Percentiles rank a stretch among this genome's conserved stretches.
phyloP scores from a whole-genome alignment of 352 stramenopile species.

The Globisporangium viniferum region DNA sequence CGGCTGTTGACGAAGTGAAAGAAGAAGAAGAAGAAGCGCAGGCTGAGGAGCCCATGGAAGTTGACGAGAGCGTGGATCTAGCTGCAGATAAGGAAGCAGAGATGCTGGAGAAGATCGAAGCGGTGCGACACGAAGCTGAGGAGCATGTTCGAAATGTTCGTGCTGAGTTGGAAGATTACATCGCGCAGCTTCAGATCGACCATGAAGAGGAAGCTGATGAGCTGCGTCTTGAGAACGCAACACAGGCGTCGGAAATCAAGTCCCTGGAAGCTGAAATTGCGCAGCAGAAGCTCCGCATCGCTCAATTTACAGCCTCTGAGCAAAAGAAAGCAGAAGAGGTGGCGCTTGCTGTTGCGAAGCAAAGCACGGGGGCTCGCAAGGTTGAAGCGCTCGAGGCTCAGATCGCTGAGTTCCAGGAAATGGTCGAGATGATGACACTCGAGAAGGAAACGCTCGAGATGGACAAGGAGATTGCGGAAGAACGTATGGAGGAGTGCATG shows the following conservation, averaged over 20 bases:
- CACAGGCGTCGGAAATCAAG: slow-evolving; percentile 57
- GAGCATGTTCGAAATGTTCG: slow-evolving; percentile 57
- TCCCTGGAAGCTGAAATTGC: slow-evolving; percentile 59
- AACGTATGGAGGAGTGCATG: slow-evolving; percentile 70
- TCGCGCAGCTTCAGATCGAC: slow-evolving; percentile 43
- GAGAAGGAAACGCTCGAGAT: slow-evolving; percentile 88
- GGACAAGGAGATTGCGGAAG: slow-evolving; percentile 88
- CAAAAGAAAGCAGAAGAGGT: slow-evolving; percentile 82
- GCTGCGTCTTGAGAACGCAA: slow-evolving; percentile 55
- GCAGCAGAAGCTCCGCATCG: slow-evolving; percentile 66
- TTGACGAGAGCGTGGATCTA: slow-evolving; percentile 20
- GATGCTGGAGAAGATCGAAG: slow-evolving; percentile 48
- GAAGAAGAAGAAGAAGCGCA: slow-evolving; percentile 27
- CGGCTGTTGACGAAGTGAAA: slow-evolving; percentile 1
- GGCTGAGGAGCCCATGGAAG: slow-evolving; percentile 33
- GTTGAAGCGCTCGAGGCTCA: slow-evolving; percentile 66
- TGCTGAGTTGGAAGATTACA: slow-evolving; percentile 63
- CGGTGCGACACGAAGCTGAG: slow-evolving; percentile 52
- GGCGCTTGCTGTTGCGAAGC: slow-evolving; percentile 65
- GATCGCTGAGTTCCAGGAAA: slow-evolving; percentile 70
- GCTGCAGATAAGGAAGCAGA: slow-evolving; percentile 25
- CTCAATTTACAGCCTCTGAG: slow-evolving; percentile 58
- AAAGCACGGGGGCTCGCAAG: slow-evolving; percentile 59
- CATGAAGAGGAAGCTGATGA: slow-evolving; percentile 59
- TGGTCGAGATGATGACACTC: slow-evolving; percentile 82